A percentile compares a stretch with the other conserved stretches of the same genome.
Evolutionary conservation across 495 filamentous ascomycete species (phyloP).

Genomic region (Entonaema liquescens): DNA sequence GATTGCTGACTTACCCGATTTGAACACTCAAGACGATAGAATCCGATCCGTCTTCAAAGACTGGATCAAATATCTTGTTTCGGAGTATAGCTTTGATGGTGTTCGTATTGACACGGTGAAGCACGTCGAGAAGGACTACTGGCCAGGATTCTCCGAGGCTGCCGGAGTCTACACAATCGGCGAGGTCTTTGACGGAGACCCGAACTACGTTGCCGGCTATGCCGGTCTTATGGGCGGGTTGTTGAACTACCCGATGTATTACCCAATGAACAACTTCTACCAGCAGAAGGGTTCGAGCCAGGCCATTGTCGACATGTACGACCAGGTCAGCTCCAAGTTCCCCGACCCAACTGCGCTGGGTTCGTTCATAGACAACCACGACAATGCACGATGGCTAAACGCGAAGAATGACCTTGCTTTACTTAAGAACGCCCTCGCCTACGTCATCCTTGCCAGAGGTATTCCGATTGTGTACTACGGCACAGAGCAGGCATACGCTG

Average conservation of each 20-base stretch:
- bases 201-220: conserved; percentile 69
- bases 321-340: conserved; percentile 58
- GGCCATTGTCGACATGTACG: conserved; percentile 66
- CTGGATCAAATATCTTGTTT: conserved; percentile 72
- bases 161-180: conserved; percentile 77
- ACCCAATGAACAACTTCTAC: conserved; percentile 66
- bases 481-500: conserved; percentile 76
- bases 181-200: conserved; percentile 72
- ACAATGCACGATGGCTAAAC: conserved; percentile 72
- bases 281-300: conserved; percentile 66
- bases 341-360: conserved; percentile 55
- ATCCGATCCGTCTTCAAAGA: conserved; percentile 67
- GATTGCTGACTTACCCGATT: conserved; percentile 73
- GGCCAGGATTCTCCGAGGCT: conserved; percentile 66
- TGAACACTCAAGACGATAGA: conserved; percentile 68
- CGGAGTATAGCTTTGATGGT: conserved; percentile 79
- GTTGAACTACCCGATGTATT: conserved; percentile 70
- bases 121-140: conserved; percentile 77
- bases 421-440: conserved; percentile 74
- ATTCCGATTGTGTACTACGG: conserved; percentile 61
- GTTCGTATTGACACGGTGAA: conserved; percentile 80
- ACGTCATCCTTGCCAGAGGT: conserved; percentile 69
- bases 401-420: conserved; percentile 64
- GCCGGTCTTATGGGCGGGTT: conserved; percentile 70
- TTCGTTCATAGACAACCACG: conserved; percentile 84